Base-by-base conservation (phyloP, 2,329 filamentous ascomycete genomes). In the Penicillium sp. region DNA sequence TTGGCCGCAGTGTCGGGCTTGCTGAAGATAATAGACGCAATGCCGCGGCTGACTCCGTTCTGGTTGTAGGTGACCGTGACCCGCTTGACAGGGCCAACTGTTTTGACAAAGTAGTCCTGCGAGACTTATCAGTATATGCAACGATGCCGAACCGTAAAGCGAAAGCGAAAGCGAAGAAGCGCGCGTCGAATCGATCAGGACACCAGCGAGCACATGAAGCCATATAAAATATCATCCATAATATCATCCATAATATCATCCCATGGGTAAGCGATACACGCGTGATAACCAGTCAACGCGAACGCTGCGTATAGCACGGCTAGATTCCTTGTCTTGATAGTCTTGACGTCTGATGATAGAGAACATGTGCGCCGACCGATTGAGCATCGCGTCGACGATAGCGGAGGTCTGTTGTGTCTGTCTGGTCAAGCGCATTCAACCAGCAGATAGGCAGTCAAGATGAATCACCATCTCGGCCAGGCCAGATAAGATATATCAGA, bases 21-120 rank as follows among this genome's bases (percentile, higher is more conserved):
- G 73, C 77, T 77, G 79, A 99, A 99, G 62, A 87, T 86, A 66
- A 99, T 89, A 55, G 91, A 94, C 66, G 92, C 92, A 70, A 93
- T 90, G 64, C 94, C 94, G 71, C 91, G 90, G 82, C 92, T 97
- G 65, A 87, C 84, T 62, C 93, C 93, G 71, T 90, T 91, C 62
- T 93, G 90, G 68, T 93, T 94, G 77, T 99, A 99, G 52, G 90
- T 91, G 67, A 99, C 81, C 66, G 94, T 87, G 62, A 95, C 90
- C 75, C 84, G 88, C 83, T 95, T 97, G 77, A 97, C 90, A 62
- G 89, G 84, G 65, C 92, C 93, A 73, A 96, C 86, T 67, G 90
- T 88, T 71, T 90, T 88, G 70, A 82, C 78, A 75, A 99, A 97
- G 77, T 97, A 99, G 79, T 99, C 94, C 94, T 99, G 91, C 30